Conservation (phyloP, 768 basidiomycete genomes). For the Lactifluus rugatus region DNA sequence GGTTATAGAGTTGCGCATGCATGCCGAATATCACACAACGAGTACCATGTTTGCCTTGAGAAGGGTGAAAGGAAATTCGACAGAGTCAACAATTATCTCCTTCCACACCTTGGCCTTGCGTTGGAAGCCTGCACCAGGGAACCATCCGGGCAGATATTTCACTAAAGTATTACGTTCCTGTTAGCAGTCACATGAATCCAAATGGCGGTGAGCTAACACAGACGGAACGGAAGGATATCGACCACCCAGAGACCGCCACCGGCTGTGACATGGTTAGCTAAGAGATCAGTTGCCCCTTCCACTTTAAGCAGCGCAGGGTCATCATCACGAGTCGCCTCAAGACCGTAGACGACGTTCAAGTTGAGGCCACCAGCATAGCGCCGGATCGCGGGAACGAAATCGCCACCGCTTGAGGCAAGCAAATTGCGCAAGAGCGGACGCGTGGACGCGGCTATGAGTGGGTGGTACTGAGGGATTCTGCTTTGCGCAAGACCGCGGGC, state of each 20-base stretch:
- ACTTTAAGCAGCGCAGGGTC: constrained; percentile 36
- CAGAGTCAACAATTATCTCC: constrained; percentile 51
- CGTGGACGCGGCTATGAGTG: constrained; percentile 15
- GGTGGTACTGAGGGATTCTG: constrained; percentile 13
- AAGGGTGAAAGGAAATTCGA: constrained; percentile 51
- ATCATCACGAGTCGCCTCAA: constrained; percentile 33
- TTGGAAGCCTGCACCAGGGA: constrained; percentile 61
- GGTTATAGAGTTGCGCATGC: no score
- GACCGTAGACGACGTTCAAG: constrained; percentile 50
- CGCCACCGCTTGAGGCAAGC: constrained; percentile 9
- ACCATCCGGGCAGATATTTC: constrained; percentile 51
- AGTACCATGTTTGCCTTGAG: constrained; percentile 49
- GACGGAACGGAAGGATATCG: constrained; percentile 31
- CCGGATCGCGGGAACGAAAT: constrained; percentile 15
- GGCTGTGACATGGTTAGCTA: constrained; percentile 36
- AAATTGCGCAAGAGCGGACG: constrained; percentile 16
- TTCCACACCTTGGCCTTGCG: constrained; percentile 53
- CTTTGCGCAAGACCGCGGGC: constrained; percentile 12
- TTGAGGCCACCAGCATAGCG: constrained; percentile 19
- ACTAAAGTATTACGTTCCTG: constrained; percentile 25
- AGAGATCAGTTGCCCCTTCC: constrained; percentile 32
- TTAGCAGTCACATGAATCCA: neutral
- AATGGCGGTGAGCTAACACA: constrained; percentile 21
- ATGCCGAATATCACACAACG: constrained; percentile 21
- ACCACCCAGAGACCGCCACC: constrained; percentile 37